Evolutionary conservation across 2,329 filamentous ascomycete species (phyloP).

Genomic region (Ilyonectria sp.): DNA sequence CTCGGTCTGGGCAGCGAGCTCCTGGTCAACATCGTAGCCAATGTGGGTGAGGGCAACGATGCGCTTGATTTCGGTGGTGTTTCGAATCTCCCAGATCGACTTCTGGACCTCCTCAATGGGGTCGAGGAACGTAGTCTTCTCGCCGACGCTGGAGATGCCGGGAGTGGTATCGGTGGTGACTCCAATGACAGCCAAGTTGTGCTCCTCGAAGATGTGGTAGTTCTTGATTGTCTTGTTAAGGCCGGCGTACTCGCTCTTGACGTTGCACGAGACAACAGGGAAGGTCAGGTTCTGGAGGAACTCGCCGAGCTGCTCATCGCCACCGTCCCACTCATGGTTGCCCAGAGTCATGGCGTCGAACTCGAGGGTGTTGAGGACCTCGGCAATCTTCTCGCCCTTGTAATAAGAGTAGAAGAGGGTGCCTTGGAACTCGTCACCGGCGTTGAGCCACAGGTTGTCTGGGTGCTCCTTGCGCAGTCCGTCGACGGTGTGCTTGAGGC

Average conservation of each 20-base stretch:
- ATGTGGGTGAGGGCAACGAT: conserved; percentile 79
- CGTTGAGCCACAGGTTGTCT: conserved; percentile 76
- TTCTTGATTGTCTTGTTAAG: conserved; percentile 76
- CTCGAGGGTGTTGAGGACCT: conserved; percentile 75
- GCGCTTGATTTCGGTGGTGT: conserved; percentile 73
- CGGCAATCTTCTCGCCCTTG: conserved; percentile 77
- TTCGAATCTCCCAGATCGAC: conserved; percentile 73
- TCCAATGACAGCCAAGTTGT: conserved; percentile 74
- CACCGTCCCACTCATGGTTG: conserved; percentile 78
- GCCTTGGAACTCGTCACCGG: conserved; percentile 79
- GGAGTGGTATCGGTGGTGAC: conserved; percentile 74
- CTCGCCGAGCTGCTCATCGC: conserved; percentile 73
- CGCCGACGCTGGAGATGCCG: conserved; percentile 71
- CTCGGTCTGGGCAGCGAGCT: conserved; percentile 71
- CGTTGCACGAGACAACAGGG: conserved; percentile 75
- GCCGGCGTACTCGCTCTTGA: conserved; percentile 71
- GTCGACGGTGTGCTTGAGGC: conserved; percentile 74
- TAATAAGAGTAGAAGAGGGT: conserved; percentile 79
- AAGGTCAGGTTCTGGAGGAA: conserved; percentile 77
- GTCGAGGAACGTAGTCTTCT: conserved; percentile 72
- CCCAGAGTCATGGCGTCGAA: conserved; percentile 79
- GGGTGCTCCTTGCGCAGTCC: conserved; percentile 69
- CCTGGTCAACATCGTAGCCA: conserved; percentile 75
- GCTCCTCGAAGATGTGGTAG: conserved; percentile 75
- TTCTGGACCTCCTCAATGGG: conserved; percentile 71